Evolutionary conservation across 768 basidiomycete genomes (phyloP).

Genomic region (Sarcodon sp.): DNA sequence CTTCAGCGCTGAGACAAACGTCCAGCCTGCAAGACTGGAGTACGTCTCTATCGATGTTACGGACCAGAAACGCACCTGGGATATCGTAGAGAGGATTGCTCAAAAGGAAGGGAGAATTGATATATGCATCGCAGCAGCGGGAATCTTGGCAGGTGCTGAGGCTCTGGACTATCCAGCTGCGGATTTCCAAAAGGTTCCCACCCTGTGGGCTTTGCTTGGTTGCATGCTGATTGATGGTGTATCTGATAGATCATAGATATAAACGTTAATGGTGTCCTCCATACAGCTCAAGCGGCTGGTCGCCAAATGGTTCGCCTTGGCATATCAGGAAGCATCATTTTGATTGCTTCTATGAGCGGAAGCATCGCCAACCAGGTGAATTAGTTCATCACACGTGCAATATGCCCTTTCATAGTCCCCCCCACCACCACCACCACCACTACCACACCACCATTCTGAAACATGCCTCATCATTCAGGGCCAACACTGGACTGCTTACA

Average conservation of each 20-base stretch:
- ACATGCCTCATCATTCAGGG: constrained; percentile 25
- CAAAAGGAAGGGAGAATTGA: constrained; percentile 62
- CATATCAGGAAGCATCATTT: constrained; percentile 24
- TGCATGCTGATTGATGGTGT: neutral
- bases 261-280: constrained; percentile 35
- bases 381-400: neutral
- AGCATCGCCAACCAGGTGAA: constrained; percentile 53
- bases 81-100: constrained; percentile 41
- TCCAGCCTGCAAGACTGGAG: constrained; percentile 27
- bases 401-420: neutral
- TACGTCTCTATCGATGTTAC: constrained; percentile 57
- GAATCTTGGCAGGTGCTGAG: constrained; percentile 45
- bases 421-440: no score
- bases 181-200: constrained; percentile 45
- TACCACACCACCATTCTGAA: no score
- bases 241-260: constrained; percentile 44
- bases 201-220: neutral
- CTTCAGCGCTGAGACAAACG: constrained; percentile 1
- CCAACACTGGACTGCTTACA: constrained; percentile 68
- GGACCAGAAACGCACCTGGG: constrained; percentile 49
- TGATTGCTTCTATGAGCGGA: constrained; percentile 31
- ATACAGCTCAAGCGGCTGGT: constrained; percentile 23
- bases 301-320: constrained; percentile 22
- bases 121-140: constrained; percentile 68
- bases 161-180: constrained; percentile 55